phyloP scores from a whole-genome alignment of 1,284 basidiomycete genomes.

The Stygiomarasmius scandens region DNA sequence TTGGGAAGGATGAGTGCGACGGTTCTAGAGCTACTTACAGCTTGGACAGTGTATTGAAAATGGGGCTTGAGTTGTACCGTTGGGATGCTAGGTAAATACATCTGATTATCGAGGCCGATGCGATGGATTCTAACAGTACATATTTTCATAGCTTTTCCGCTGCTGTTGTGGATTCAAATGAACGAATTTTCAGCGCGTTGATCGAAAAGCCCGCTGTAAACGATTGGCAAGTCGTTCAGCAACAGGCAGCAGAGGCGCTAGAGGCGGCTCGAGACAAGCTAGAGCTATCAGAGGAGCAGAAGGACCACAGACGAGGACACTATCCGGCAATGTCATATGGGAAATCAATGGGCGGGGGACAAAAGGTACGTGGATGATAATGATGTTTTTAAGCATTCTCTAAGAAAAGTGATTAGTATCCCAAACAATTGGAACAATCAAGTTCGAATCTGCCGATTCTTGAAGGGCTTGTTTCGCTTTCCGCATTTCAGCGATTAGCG shows the following conservation, averaged over 20 bases:
- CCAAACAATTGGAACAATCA: neutral
- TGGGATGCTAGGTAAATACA: too few relatives aligned
- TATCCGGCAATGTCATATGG: slow-evolving; percentile 3
- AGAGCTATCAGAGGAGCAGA: neutral
- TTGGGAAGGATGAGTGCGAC: too few relatives aligned
- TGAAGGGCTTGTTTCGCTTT: neutral
- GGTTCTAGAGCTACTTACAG: too few relatives aligned
- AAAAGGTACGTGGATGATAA: slow-evolving; percentile 1
- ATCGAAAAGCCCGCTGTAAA: neutral
- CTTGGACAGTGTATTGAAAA: too few relatives aligned
- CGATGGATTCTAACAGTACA: too few relatives aligned
- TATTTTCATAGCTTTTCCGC: too few relatives aligned
- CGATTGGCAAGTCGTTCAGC: neutral
- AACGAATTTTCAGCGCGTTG: neutral
- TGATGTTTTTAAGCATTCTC: too few relatives aligned
- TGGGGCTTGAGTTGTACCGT: too few relatives aligned
- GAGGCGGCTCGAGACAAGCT: neutral
- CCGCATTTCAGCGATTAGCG: neutral
- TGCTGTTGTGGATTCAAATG: neutral
- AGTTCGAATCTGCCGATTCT: neutral
- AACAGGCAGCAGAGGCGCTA: neutral
- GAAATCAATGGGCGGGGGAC: slow-evolving; percentile 9
- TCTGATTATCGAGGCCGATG: too few relatives aligned
- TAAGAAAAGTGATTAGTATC: neutral
- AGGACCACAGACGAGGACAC: slow-evolving; percentile 7